Base-by-base conservation (phyloP, 257 asterid genomes). In the Petunia axillaris region DNA sequence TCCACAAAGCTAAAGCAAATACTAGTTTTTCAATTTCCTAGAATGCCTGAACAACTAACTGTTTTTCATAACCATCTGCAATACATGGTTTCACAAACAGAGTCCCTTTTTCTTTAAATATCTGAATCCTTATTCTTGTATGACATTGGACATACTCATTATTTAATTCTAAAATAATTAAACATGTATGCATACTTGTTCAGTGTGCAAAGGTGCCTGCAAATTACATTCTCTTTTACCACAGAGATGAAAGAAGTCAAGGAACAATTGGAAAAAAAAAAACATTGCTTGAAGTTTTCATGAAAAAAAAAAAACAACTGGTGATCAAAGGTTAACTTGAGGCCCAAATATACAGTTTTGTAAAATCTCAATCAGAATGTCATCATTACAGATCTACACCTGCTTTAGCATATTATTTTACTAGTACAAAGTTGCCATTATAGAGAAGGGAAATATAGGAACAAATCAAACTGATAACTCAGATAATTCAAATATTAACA, bases 341-440 rank as follows among this genome's bases (percentile, higher is more conserved):
- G 44, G 77, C 62, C 46, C 35, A 50, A 48, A 48, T 48, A 71
- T 11, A 71, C 44, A 48, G 6, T 48, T 71, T 0, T 50, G 5
- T 9, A 5, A 70, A 70, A 46, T 70, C 59, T 25, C 76, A 70
- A 46, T n/a, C 76, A 67, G 50, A 64, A 76, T 67, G 55, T 54
- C 64, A n/a, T 54, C 64, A n/a, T 70, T 41, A 39, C 66, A 87
- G 91, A 92, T 92, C 88, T 83, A 81, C 1, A 81, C 81, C 76
- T 76, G 59, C 83, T 71, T 85, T 80, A 55, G 76, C 48, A 80
- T 73, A 46, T 48, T 13, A 50, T 71, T 48, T 25, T 25, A 36
- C 44, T 25, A 36, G 25, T 25, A 25, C 25, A 48, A 38, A 46
- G 2, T 6, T 71, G 1, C 9, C 44, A 48, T 1, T 50, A 50